These are phyloP conservation scores for Castanospermum australe DNA, from an alignment of 306 rosid species.

Conservation along the genomic window DNA sequence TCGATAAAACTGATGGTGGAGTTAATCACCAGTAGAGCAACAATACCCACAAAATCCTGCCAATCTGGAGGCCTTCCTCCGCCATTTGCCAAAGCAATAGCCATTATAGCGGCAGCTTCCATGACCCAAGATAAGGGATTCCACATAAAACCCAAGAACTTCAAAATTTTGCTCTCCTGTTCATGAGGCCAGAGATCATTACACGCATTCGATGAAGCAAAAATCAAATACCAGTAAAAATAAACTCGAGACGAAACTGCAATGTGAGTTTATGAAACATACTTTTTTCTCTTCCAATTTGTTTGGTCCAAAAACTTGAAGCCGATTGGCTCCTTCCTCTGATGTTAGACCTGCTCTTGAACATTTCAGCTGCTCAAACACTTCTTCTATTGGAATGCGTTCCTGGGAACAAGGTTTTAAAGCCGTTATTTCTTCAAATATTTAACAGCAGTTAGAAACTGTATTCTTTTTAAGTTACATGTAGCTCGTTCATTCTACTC, in stretches of 20 bases:
- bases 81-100: conserved; percentile 90
- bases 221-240: neutral
- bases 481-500: neutral
- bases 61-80: conserved; percentile 89
- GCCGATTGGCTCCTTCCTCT: conserved; percentile 85
- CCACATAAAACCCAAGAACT: conserved; percentile 99
- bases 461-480: neutral
- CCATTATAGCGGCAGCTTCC: conserved; percentile 99
- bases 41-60: conserved; percentile 90
- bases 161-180: conserved; percentile 87
- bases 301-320: conserved; percentile 93
- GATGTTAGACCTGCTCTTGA: conserved; percentile 71
- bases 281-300: conserved; percentile 94
- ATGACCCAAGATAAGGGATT: conserved; percentile 97
- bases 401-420: conserved; percentile 51
- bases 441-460: neutral
- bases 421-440: conserved; percentile 2
- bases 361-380: conserved; percentile 90
- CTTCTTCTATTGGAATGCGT: conserved; percentile 83
- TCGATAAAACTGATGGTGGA: conserved; percentile 94
- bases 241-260: neutral
- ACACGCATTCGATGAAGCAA: neutral
- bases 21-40: conserved; percentile 61
- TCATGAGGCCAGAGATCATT: conserved; percentile 17
- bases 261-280: neutral